Evolutionary conservation across 2,329 filamentous ascomycete genomes (phyloP), one percentile per base, ranked within the genome.

Genomic region (Pseudogymnoascus sp.): DNA sequence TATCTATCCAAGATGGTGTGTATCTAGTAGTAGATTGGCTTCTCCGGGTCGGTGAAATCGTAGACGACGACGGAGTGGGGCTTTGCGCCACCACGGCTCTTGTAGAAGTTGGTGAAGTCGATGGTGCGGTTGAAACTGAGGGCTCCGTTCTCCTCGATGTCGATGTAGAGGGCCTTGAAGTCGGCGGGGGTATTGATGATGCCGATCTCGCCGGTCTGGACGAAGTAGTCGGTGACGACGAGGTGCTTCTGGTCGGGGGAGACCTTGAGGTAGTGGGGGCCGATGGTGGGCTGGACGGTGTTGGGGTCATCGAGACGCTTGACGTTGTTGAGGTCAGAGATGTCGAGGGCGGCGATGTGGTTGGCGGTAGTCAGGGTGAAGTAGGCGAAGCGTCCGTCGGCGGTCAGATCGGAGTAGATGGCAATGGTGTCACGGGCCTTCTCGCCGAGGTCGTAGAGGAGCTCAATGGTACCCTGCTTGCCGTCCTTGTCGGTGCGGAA

Each of bases 161-260:
- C 84, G 67, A 87, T 83, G 76, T 84, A 87, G 66, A 83, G 79
- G 0, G 78, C 84, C 76, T 85, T 86, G 78, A 80, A 87, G 70
- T 87, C 84, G 19, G 78, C 82, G 0, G 83, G 82, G 0, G 83
- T 85, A 70, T 86, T 86, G 69, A 87, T 78, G 2, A 87, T 75
- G 6, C 81, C 82, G 63, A 86, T 85, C 65, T 83, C 81, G 26
- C 84, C 84, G 8, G 79, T 82, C 74, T 87, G 84, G 2, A 88
- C 82, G 69, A 87, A 87, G 75, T 87, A 87, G 61, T 85, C 85
- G n/a, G 82, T 85, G 12, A 87, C 83, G 2, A 87, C 77, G 14
- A 87, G 72, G 70, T 87, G 82, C 77, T 85, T 85, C 77, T 86
- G 83, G 66, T 87, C 84, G 0, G 84, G 84, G 4, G 82, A 82